Evolutionary conservation across 495 filamentous ascomycete species (phyloP), one percentile per base, ranked within the genome.

Genomic region (Margaritispora aquatica): DNA sequence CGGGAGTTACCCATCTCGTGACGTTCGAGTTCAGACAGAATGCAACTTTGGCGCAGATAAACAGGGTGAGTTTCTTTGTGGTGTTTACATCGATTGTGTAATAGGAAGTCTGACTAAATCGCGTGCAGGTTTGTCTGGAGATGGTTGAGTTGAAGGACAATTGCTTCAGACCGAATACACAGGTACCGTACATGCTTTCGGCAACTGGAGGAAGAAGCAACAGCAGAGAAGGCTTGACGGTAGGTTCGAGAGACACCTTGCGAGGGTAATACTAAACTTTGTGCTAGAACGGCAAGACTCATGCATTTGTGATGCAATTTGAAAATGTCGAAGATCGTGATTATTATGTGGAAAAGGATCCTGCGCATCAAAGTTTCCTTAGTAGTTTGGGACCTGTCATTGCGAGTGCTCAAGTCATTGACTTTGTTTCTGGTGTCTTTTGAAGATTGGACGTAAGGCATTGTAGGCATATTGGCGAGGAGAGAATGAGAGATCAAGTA

Each of bases 301-400:
- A 90, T 63, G 78, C 67, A 1, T 88, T 88, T 57, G 73, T 87
- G 0, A 67, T 79, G n/a, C 79, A 85, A 61, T 88, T 89, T 60
- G 77, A 76, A 13, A 80, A 68, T 23, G 59, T 62, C 3, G 75
- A 77, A 51, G 82, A 86, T 59, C 65, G 79, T n/a, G 66, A 82
- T n/a, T 85, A 80, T 63, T 85, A 83, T 61, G 58, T 78, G 9
- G 56, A 70, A 13, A 51, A 72, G 7, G 84, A 86, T 62, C 74
- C 72, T 2, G 70, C 66, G 1, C 84, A 86, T 64, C 47, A 66
- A 23, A 70, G 46, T 0, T 83, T 81, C 53, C 67, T 74, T 27
- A 65, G 69, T 51, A 67, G 56, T 29, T 10, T 79, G 2, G 61
- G 57, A 11, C 59, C 34, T 0, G 23, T 71, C 13, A 55, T 77